Evolutionary conservation across 2,329 filamentous ascomycete species (phyloP), one percentile per base, ranked within the genome.

Genomic region (Ophidiomyces ophidiicola): DNA sequence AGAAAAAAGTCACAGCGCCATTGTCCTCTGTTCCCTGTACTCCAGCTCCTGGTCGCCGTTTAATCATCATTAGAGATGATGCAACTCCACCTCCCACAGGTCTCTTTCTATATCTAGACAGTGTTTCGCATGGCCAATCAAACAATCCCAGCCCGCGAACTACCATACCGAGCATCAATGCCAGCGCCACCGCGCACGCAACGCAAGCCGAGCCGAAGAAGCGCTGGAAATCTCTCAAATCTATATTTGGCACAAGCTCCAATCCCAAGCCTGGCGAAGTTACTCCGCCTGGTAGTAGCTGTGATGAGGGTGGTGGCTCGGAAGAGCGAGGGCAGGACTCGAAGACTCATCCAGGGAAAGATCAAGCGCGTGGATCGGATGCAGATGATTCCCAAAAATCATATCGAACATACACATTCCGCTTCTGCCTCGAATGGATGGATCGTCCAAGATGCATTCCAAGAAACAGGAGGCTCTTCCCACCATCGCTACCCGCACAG

Each of bases 41-140:
- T 42, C 87, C 87, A 4, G 84, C 85, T 2, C 84, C 87, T 1
- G 81, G 82, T 32, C 83, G 88, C 52, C 74, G 82, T 45, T 82
- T 94, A 44, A 75, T 93, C 59, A 94, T 94, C 50, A 81, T 94
- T 48, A 78, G 85, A 42, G 87, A 82, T 46, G 86, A 94, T 56
- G 74, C 70, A 46, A 68, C 70, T 42, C 54, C 72, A 32, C 63
- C 68, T 23, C 65, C 69, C 34, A 60, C 62, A 34, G 62, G 25
- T 54, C 67, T 39, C 62, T 75, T 11, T 78, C 78, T 48, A 63
- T 47, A 42, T 28, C 29, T 48, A 5, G 46, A 47, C 28, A 41
- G 46, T 26, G 39, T 48, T 36, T 57, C 45, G 48, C 21, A 15
- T 12, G 31, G 10, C 11, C 19, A 21, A 6, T 10, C 15, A 24